These are phyloP conservation scores for Aspergillus steynii DNA, from an alignment of 495 filamentous ascomycete genomes.

Conservation along the genomic window DNA sequence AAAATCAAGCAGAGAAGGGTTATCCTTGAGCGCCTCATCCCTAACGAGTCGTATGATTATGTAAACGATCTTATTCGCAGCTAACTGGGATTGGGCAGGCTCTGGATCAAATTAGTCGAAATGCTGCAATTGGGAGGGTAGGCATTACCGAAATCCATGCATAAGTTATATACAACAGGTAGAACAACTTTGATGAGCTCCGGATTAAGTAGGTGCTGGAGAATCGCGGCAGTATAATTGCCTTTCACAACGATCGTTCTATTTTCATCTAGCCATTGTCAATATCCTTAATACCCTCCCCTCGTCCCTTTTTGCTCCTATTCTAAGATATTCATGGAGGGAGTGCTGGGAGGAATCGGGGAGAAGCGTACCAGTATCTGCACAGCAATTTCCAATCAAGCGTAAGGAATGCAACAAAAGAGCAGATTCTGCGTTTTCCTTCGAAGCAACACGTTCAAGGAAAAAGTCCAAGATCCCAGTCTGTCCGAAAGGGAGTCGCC, in stretches of 20 bases:
- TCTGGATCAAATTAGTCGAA: conserved; percentile 32
- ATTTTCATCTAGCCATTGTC: conserved; percentile 61
- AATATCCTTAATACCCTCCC: background rate
- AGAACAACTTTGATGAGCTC: conserved; percentile 58
- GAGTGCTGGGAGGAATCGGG: background rate
- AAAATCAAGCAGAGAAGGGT: conserved; percentile 38
- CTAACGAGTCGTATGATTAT: conserved; percentile 40
- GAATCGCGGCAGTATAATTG: conserved; percentile 55
- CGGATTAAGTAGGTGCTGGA: conserved; percentile 51
- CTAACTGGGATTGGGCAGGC: conserved; percentile 60
- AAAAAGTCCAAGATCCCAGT: conserved; percentile 70
- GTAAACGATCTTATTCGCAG: conserved; percentile 54
- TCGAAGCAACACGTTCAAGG: conserved; percentile 51
- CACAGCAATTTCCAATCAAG: conserved; percentile 77
- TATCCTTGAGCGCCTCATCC: conserved; percentile 32
- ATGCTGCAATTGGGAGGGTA: background rate
- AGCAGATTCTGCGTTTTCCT: conserved; percentile 30
- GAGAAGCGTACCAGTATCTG: conserved; percentile 63
- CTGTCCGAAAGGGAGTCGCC: conserved; percentile 65
- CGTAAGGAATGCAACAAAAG: conserved; percentile 60
- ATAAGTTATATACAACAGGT: conserved; percentile 72
- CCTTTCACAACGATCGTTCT: conserved; percentile 62
- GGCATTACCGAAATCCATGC: conserved; percentile 68
- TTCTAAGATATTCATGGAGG: background rate
- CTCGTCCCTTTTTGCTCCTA: conserved; percentile 6